Conservation (phyloP, 345 rosid genomes). For the Erucastrum elatum region DNA sequence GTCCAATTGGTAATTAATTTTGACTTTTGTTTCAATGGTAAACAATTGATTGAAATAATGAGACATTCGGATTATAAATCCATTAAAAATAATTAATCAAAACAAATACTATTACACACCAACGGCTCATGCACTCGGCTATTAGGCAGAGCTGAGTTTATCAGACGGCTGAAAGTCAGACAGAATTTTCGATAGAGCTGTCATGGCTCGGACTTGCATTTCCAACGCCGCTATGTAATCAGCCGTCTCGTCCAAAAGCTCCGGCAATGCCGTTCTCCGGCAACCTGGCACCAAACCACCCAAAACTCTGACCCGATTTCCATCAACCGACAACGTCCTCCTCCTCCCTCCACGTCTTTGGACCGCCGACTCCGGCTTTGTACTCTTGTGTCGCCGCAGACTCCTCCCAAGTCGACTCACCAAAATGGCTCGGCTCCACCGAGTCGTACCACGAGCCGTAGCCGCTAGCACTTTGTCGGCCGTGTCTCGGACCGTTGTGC, state of each 20-base stretch:
- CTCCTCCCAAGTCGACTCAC: slow-evolving; percentile 64
- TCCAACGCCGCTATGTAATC: slow-evolving; percentile 95
- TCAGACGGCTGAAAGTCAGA: slow-evolving; percentile 26
- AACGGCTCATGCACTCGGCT: slow-evolving; percentile 21
- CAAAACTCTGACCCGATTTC: slow-evolving; percentile 62
- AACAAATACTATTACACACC: slow-evolving; percentile 27
- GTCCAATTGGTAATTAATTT: slow-evolving; percentile 18
- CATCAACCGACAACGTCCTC: slow-evolving; percentile 60
- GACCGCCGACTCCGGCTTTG: slow-evolving; percentile 32
- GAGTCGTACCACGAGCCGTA: slow-evolving; percentile 77
- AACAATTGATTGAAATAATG: slow-evolving; percentile 26
- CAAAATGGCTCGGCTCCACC: slow-evolving; percentile 96
- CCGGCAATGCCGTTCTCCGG: slow-evolving; percentile 79
- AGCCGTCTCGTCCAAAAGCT: slow-evolving; percentile 84
- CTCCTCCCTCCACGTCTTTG: slow-evolving; percentile 47
- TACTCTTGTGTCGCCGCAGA: slow-evolving; percentile 54
- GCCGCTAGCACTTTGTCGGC: slow-evolving; percentile 80
- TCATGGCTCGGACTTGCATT: slow-evolving; percentile 98
- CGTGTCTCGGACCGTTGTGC: slow-evolving; percentile 66
- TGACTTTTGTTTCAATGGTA: slow-evolving; percentile 7
- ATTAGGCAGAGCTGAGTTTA: slow-evolving; percentile 25
- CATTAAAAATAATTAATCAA: slow-evolving; percentile 4
- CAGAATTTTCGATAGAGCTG: slow-evolving; percentile 53
- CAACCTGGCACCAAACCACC: slow-evolving; percentile 98
- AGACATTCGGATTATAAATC: slow-evolving; percentile 14